These are phyloP conservation scores for Trichoderma semiorbis DNA, from an alignment of 2,329 filamentous ascomycete genomes.

Conservation along the genomic window DNA sequence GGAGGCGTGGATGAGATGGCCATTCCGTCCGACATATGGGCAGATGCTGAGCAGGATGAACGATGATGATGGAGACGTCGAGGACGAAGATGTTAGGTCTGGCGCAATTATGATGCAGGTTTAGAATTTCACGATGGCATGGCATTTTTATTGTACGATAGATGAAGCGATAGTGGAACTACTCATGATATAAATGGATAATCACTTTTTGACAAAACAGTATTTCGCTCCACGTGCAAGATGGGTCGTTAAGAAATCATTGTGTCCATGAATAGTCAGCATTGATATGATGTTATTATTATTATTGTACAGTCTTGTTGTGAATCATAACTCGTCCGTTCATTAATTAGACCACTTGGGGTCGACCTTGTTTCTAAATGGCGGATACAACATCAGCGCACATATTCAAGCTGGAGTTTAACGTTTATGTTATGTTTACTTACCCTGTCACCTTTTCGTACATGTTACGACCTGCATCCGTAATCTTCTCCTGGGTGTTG, in stretches of 20 bases:
- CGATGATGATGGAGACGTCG: constrained; percentile 29
- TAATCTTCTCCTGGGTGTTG: constrained; percentile 39
- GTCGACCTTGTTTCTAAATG: background rate
- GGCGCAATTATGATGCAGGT: constrained; percentile 20
- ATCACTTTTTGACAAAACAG: background rate
- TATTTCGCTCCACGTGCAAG: background rate
- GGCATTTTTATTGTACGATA: background rate
- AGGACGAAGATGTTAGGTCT: constrained; percentile 28
- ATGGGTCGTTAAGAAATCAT: background rate
- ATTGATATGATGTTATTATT: background rate
- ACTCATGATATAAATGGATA: background rate
- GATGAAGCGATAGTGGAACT: background rate
- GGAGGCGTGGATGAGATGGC: constrained; percentile 62
- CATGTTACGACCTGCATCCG: constrained; percentile 33
- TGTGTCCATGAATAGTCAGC: too few species aligned
- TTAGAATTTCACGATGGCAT: background rate
- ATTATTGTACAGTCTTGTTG: background rate
- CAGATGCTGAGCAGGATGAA: constrained; percentile 45
- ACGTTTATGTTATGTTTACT: constrained; percentile 18
- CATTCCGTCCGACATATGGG: constrained; percentile 52
- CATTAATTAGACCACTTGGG: constrained; percentile 15
- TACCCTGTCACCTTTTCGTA: constrained; percentile 40
- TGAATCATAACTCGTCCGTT: background rate
- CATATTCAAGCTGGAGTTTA: background rate
- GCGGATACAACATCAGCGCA: background rate